Evolutionary conservation across 345 rosid genomes (phyloP).

Genomic region (Triadica sebifera): DNA sequence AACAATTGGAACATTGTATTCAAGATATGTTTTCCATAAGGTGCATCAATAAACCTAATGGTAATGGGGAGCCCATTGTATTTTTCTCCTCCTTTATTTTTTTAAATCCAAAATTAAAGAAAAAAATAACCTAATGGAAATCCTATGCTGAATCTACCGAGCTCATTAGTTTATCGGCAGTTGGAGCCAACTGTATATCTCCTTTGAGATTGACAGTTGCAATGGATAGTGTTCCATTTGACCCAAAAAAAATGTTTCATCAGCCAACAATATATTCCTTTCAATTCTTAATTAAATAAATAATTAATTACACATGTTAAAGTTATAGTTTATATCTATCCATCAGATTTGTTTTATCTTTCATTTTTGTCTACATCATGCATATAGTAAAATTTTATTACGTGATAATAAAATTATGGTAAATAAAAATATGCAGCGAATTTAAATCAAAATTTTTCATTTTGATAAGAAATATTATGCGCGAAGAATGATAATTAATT

Average conservation of each 20-base stretch:
- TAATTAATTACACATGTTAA: neutral
- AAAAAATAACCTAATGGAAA: neutral
- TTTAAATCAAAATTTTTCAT: too few species aligned
- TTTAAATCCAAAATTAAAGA: neutral
- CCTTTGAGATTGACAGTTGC: neutral
- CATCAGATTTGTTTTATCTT: too few species aligned
- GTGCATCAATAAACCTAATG: too few species aligned
- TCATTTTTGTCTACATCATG: too few species aligned
- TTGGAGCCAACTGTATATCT: neutral
- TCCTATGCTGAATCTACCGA: constrained; percentile 8
- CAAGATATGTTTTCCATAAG: too few species aligned
- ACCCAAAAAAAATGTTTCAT: neutral
- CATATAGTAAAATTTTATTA: too few species aligned
- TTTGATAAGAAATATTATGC: too few species aligned
- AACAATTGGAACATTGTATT: too few species aligned
- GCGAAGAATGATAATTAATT: too few species aligned
- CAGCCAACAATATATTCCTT: neutral
- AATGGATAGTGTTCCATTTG: neutral
- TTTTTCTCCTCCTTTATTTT: neutral
- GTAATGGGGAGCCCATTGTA: neutral
- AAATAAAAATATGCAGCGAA: too few species aligned
- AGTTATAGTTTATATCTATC: neutral
- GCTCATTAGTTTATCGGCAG: constrained; percentile 1
- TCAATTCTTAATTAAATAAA: too few species aligned
- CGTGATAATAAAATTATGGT: too few species aligned